Evolutionary conservation across 164 flowering plant species (phyloP).

Genomic region (Tetracentron sinense): DNA sequence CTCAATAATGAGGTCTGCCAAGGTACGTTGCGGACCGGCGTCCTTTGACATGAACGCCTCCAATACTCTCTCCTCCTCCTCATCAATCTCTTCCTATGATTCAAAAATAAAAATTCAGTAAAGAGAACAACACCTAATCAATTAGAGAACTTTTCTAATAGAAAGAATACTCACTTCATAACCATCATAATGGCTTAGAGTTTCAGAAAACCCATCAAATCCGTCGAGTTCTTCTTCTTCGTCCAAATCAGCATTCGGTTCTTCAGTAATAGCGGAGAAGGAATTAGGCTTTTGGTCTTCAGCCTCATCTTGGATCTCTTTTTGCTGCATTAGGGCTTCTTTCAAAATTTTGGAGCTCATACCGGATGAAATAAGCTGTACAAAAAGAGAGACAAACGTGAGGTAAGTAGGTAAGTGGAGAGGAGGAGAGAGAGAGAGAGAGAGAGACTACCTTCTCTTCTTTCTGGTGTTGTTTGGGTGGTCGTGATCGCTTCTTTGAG

Average conservation of each 20-base stretch:
- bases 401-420: too few species aligned
- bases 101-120: not conserved
- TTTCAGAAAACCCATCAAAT: constrained; percentile 60
- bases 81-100: constrained; percentile 60
- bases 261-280: constrained; percentile 23
- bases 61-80: constrained; percentile 71
- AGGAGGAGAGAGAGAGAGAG: too few species aligned
- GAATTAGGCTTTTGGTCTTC: constrained; percentile 26
- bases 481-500: too few species aligned
- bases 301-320: constrained; percentile 49
- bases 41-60: constrained; percentile 66
- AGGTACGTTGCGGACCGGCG: constrained; percentile 50
- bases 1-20: constrained; percentile 65
- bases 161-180: constrained; percentile 34
- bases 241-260: constrained; percentile 9
- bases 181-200: constrained; percentile 55
- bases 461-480: too few species aligned
- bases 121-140: not conserved
- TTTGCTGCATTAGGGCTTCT: constrained; percentile 74
- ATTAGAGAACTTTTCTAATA: not conserved
- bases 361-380: constrained; percentile 49
- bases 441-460: too few species aligned
- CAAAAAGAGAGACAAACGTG: not conserved
- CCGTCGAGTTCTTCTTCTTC: constrained; percentile 68
- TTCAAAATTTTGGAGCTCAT: constrained; percentile 70